A percentile compares a stretch with the other conserved stretches of the same genome.
Evolutionary conservation across 352 stramenopile species (phyloP).

Genomic region (Pythium rishiriense): DNA sequence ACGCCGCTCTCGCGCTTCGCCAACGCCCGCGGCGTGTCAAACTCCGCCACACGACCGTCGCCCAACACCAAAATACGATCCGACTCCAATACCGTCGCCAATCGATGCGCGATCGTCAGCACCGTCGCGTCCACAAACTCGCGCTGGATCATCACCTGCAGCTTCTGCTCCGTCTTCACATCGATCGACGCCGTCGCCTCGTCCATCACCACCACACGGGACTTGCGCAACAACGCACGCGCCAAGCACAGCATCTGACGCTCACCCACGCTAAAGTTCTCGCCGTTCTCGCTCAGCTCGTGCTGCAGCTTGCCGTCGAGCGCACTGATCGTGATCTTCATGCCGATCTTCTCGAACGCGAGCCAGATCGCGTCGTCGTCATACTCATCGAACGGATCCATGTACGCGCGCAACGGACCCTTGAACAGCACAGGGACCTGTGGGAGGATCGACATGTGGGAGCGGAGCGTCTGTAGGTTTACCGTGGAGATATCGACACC

Average conservation of each 20-base stretch:
- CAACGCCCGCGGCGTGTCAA: too few relatives aligned
- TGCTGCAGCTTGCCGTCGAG: constrained; percentile 21
- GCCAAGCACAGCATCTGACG: constrained; percentile 65
- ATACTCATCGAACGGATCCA: constrained; percentile 87
- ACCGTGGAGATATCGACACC: constrained; percentile 41
- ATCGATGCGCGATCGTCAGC: constrained; percentile 93
- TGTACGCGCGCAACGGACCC: constrained; percentile 80
- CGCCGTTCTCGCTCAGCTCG: constrained; percentile 72
- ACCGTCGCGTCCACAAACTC: constrained; percentile 91
- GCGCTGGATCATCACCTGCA: constrained; percentile 75
- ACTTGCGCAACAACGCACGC: constrained; percentile 37
- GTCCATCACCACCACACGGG: constrained; percentile 91
- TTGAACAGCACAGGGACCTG: constrained; percentile 90
- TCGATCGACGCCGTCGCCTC: constrained; percentile 90
- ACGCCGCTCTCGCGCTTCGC: too few relatives aligned
- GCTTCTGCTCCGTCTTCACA: constrained; percentile 60
- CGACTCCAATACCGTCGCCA: constrained; percentile 91
- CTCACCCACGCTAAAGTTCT: constrained; percentile 92
- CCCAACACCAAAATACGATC: constrained; percentile 90
- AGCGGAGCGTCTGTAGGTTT: constrained; percentile 25
- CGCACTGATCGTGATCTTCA: constrained; percentile 40
- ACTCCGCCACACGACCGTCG: too few relatives aligned
- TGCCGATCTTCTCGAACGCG: constrained; percentile 64
- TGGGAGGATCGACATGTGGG: constrained; percentile 50
- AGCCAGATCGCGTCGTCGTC: constrained; percentile 64